Evolutionary conservation across 192 early-diverging fungal genomes (phyloP).

Genomic region (Neocallimastix lanati): DNA sequence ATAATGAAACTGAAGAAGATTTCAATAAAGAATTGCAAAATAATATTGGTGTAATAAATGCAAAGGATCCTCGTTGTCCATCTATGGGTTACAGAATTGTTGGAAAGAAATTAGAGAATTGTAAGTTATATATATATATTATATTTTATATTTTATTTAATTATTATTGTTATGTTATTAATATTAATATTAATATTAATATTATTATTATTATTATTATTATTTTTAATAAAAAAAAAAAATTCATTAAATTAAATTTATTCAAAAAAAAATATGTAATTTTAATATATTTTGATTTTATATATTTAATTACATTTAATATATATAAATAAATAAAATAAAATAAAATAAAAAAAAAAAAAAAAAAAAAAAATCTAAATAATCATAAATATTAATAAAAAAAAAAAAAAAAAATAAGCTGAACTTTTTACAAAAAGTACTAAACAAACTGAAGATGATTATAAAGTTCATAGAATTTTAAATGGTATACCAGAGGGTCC

Average conservation of each 20-base stretch:
- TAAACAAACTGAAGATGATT: constrained; percentile 30
- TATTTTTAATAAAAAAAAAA: no score
- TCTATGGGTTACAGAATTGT: constrained; percentile 41
- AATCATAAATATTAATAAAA: background rate
- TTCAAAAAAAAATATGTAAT: background rate
- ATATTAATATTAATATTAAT: no score
- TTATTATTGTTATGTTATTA: constrained; percentile 1
- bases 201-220: no score
- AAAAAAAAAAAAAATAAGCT: no score
- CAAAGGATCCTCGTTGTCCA: constrained; percentile 28
- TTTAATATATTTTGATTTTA: no score
- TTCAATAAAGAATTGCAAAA: constrained; percentile 3
- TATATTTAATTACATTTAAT: no score
- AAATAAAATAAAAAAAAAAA: background rate
- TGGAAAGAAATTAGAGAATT: background rate
- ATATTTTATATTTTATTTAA: background rate
- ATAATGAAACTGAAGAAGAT: constrained; percentile 10
- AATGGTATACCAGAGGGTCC: constrained; percentile 81
- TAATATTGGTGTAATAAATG: constrained; percentile 11
- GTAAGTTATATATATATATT: background rate
- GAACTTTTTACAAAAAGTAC: constrained; percentile 28
- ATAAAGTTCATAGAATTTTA: constrained; percentile 57
- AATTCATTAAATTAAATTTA: background rate
- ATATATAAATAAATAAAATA: no score
- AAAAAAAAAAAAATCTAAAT: background rate